These are phyloP conservation scores for Leccinum pachyderme DNA, from an alignment of 1,284 basidiomycete species.

Conservation along the genomic window DNA sequence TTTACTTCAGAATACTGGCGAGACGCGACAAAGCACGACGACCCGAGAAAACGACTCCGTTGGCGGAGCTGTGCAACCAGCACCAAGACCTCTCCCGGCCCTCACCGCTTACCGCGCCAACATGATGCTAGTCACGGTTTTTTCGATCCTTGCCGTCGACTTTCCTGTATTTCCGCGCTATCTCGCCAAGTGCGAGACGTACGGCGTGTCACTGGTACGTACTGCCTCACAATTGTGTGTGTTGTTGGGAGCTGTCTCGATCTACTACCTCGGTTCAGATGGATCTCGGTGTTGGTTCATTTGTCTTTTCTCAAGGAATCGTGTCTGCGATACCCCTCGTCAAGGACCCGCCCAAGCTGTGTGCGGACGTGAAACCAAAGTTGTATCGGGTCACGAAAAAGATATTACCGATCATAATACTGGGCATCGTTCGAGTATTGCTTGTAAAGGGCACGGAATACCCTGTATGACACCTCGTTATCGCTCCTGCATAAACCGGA, in stretches of 20 bases:
- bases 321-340: slow-evolving; percentile 80
- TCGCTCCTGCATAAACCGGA: not conserved
- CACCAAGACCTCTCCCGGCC: slow-evolving; percentile 53
- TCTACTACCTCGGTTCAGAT: slow-evolving; percentile 55
- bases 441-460: slow-evolving; percentile 94
- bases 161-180: slow-evolving; percentile 88
- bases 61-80: slow-evolving; percentile 20
- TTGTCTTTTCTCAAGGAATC: slow-evolving; percentile 92
- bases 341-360: slow-evolving; percentile 55
- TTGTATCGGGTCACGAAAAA: slow-evolving; percentile 51
- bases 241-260: slow-evolving; percentile 5
- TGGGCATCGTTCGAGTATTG: slow-evolving; percentile 79
- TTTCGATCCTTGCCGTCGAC: slow-evolving; percentile 95
- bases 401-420: slow-evolving; percentile 63
- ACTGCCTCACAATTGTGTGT: not conserved
- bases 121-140: slow-evolving; percentile 92
- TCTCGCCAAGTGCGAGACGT: slow-evolving; percentile 93
- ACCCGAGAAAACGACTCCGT: slow-evolving; percentile 17
- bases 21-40: slow-evolving; percentile 7
- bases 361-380: slow-evolving; percentile 50
- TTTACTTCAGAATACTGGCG: slow-evolving; percentile 45
- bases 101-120: slow-evolving; percentile 90
- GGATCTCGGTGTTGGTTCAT: slow-evolving; percentile 97
- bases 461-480: slow-evolving; percentile 58
- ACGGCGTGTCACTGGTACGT: slow-evolving; percentile 86